Percentiles rank a stretch among this genome's conserved stretches.
These are phyloP conservation scores for Ganoderma sp. DNA, from an alignment of 1,284 basidiomycete genomes.

Conservation along the genomic window DNA sequence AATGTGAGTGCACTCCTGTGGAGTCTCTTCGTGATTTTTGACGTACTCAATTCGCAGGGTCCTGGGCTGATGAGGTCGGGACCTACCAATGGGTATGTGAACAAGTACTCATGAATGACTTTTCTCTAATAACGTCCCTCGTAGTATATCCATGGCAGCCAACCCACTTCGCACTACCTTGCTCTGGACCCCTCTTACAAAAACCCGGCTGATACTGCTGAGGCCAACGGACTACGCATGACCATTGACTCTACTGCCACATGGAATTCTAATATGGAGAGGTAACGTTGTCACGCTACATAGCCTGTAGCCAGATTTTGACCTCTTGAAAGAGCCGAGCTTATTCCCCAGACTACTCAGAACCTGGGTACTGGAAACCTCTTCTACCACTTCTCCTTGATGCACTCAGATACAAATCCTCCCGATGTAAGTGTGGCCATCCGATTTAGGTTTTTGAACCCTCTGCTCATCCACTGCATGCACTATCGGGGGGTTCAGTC, in stretches of 20 bases:
- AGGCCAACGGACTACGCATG: slow-evolving; percentile 59
- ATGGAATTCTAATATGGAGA: slow-evolving; percentile 56
- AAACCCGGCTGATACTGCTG: slow-evolving; percentile 62
- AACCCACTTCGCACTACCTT: slow-evolving; percentile 60
- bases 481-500: slow-evolving; percentile 38
- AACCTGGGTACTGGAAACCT: slow-evolving; percentile 66
- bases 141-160: slow-evolving; percentile 66
- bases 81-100: slow-evolving; percentile 61
- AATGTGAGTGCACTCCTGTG: slow-evolving; percentile 46
- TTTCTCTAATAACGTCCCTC: background rate
- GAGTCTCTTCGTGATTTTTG: slow-evolving; percentile 10
- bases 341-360: slow-evolving; percentile 63
- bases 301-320: background rate
- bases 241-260: slow-evolving; percentile 59
- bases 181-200: slow-evolving; percentile 59
- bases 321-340: slow-evolving; percentile 50
- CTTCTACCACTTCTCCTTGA: slow-evolving; percentile 70
- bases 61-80: slow-evolving; percentile 61
- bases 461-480: slow-evolving; percentile 5
- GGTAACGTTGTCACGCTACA: slow-evolving; percentile 20
- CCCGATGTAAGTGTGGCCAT: slow-evolving; percentile 50
- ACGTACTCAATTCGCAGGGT: slow-evolving; percentile 46
- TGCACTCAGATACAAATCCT: slow-evolving; percentile 53
- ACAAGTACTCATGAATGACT: background rate
- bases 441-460: background rate